Percentiles rank a stretch among this genome's conserved stretches.
phyloP scores from a whole-genome alignment of 768 basidiomycete species.

The Boletellus ananas region DNA sequence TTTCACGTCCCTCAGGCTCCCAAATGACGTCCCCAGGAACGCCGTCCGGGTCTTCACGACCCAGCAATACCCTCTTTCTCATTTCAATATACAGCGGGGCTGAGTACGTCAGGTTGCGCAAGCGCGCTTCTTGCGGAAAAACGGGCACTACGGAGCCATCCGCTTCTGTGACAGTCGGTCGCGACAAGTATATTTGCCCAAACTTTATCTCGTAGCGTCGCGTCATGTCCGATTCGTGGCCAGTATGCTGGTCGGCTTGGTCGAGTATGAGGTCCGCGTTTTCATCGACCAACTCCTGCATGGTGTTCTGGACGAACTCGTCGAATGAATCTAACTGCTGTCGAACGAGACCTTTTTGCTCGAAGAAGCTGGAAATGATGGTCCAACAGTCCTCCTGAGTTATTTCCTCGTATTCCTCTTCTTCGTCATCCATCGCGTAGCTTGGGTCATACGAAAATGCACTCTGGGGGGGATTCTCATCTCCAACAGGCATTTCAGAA shows the following conservation, averaged over 20 bases:
- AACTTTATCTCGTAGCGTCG: conserved; percentile 97
- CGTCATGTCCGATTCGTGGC: conserved; percentile 75
- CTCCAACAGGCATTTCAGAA: conserved; percentile 40
- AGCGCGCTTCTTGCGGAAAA: conserved; percentile 94
- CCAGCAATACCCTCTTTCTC: conserved; percentile 78
- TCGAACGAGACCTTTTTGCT: conserved; percentile 94
- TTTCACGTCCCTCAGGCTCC: conserved; percentile 69
- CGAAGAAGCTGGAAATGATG: conserved; percentile 94
- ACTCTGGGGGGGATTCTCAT: conserved; percentile 45
- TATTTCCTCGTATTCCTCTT: conserved; percentile 68
- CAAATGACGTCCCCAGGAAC: conserved; percentile 76
- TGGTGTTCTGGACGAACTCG: conserved; percentile 98
- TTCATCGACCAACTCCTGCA: conserved; percentile 99
- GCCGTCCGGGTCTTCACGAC: conserved; percentile 77
- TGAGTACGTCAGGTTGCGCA: conserved; percentile 94
- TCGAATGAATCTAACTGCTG: conserved; percentile 99
- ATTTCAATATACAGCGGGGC: conserved; percentile 95
- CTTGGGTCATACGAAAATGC: conserved; percentile 53
- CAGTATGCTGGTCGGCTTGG: conserved; percentile 94
- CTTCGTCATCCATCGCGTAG: conserved; percentile 52
- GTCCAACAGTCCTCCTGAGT: conserved; percentile 95
- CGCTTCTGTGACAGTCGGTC: conserved; percentile 91
- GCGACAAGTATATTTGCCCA: conserved; percentile 94
- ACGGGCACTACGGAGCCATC: conserved; percentile 93
- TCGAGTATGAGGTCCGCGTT: conserved; percentile 93